Conservation (phyloP, 306 rosid species). For the Datisca glomerata region DNA sequence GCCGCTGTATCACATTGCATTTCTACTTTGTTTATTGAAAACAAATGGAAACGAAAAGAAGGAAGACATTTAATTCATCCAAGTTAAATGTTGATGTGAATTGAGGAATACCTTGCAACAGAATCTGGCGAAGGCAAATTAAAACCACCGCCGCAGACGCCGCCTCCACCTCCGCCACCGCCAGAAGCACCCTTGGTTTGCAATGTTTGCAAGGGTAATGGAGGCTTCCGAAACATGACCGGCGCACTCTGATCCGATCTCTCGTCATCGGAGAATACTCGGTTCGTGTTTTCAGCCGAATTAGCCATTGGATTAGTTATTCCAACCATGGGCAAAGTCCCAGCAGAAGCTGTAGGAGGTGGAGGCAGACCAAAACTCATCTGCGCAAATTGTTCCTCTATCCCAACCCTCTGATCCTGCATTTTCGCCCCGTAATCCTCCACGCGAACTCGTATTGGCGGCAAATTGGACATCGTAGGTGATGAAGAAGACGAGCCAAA, state of each 20-base stretch:
- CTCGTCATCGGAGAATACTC: slow-evolving; percentile 59
- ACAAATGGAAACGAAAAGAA: not conserved
- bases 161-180: slow-evolving; percentile 3
- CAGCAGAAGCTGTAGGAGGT: slow-evolving; percentile 19
- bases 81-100: not conserved
- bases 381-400: slow-evolving; percentile 70
- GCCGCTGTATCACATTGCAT: not conserved
- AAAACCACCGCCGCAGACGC: slow-evolving; percentile 30
- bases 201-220: slow-evolving; percentile 65
- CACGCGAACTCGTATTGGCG: slow-evolving; percentile 73
- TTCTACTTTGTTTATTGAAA: not conserved
- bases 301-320: slow-evolving; percentile 9
- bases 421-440: slow-evolving; percentile 34
- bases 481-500: slow-evolving; percentile 50
- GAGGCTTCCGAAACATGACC: slow-evolving; percentile 54
- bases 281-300: slow-evolving; percentile 27
- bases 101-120: slow-evolving; percentile 47
- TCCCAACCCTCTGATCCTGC: slow-evolving; percentile 36
- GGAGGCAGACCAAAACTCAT: slow-evolving; percentile 39
- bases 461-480: slow-evolving; percentile 63
- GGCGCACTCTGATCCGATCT: slow-evolving; percentile 43
- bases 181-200: slow-evolving; percentile 31
- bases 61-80: not conserved
- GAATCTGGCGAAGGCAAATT: slow-evolving; percentile 87
- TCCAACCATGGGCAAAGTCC: too few relatives aligned